Conservation (phyloP, 2,329 filamentous ascomycete species). For the Fusarium scirpi region DNA sequence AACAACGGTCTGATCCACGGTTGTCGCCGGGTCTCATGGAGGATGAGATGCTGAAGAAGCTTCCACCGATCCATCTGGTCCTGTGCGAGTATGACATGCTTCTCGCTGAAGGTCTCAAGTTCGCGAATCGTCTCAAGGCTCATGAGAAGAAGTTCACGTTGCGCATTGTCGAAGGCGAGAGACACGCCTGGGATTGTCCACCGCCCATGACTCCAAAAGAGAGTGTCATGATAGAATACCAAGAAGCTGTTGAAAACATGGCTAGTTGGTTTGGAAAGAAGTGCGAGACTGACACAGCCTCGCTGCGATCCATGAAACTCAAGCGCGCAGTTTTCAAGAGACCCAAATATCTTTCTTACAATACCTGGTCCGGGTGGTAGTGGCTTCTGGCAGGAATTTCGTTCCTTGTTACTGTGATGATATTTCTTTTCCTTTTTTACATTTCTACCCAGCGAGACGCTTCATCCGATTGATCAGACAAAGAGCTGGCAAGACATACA, state of each 20-base stretch:
- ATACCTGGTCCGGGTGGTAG: constrained; percentile 51
- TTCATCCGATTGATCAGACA: constrained; percentile 16
- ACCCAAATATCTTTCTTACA: constrained; percentile 49
- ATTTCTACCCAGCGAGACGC: constrained; percentile 33
- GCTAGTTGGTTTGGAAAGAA: constrained; percentile 57
- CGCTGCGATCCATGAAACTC: constrained; percentile 51
- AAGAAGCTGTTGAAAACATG: constrained; percentile 57
- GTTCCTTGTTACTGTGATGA: not conserved
- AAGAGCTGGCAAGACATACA: constrained; percentile 16
- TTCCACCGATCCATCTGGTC: constrained; percentile 67
- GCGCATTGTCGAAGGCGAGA: constrained; percentile 60
- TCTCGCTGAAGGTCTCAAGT: constrained; percentile 69
- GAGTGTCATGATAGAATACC: constrained; percentile 60
- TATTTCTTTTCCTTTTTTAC: constrained; percentile 2
- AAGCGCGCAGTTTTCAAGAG: constrained; percentile 51
- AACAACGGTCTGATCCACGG: constrained; percentile 63
- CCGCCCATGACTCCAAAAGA: constrained; percentile 59
- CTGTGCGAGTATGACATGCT: constrained; percentile 76
- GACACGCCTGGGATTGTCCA: constrained; percentile 64
- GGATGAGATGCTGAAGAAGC: constrained; percentile 63
- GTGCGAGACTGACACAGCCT: constrained; percentile 54
- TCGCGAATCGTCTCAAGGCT: constrained; percentile 67
- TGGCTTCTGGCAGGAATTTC: constrained; percentile 16
- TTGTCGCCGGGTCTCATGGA: constrained; percentile 69
- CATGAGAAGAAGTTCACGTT: constrained; percentile 52